Evolutionary conservation across 495 filamentous ascomycete genomes (phyloP), one percentile per base, ranked within the genome.

Genomic region (Hyphodiscus hymeniophilus): DNA sequence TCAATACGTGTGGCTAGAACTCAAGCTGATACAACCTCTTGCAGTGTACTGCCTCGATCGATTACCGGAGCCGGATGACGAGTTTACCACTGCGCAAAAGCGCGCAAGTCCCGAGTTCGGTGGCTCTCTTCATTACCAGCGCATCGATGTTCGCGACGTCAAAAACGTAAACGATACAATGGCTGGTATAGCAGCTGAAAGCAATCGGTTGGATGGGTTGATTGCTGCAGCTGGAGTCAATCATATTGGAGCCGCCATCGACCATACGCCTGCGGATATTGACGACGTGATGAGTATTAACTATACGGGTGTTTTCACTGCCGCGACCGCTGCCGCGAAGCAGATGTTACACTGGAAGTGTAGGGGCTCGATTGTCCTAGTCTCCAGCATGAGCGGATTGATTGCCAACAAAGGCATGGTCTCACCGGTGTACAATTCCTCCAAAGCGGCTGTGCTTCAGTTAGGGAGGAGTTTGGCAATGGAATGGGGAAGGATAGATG

Each of bases 141-240:
- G 72, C 20, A 70, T 82, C 39, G 81, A 89, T 55, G 80, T 87
- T 4, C 73, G 77, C 34, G 67, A 87, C 56, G 30, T 32, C 30
- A n/a, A 32, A 32, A 32, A n/a, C 30, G 30, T 32, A 32, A 32
- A 32, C 30, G 30, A 32, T 7, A 32, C 30, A 32, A 32, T 32
- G 30, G 30, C 30, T 32, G 30, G 30, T 32, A 32, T 32, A 32
- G 30, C 30, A 32, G 7, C 30, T 32, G 7, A 32, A 32, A 32
- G 30, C 7, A 32, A 32, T 7, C 65, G 65, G n/a, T 44, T 57
- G 1, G 60, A 71, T 21, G 70, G 87, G 2, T 73, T 84, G 54
- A 47, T 90, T n/a, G 85, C 85, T 0, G 84, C 84, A 2, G 85
- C 86, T 1, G 84, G 80, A 7, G 80, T 87, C 35, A 80, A 87